Conservation (phyloP, 352 stramenopile species). For the Globisporangium polare region DNA sequence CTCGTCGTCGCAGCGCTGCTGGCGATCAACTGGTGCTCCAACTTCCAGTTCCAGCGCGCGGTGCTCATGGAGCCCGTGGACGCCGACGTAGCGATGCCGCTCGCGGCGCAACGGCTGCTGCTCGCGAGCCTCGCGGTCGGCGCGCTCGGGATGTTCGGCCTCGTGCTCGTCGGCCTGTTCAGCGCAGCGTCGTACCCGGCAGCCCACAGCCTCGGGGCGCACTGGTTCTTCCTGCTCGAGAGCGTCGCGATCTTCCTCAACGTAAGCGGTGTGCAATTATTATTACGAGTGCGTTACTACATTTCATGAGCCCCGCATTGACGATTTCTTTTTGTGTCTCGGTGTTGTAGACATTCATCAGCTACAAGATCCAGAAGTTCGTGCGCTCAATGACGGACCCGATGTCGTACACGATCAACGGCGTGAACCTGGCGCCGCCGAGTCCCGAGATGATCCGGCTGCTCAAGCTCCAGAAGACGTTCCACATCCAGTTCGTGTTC, state of each 20-base stretch:
- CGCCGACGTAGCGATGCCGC: constrained; percentile 2
- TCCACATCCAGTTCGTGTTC: constrained; percentile 26
- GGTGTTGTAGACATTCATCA: constrained; percentile 31
- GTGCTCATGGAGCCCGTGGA: constrained; percentile 15
- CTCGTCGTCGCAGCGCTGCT: constrained; percentile 29
- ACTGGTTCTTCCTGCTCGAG: constrained; percentile 38
- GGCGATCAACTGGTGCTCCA: constrained; percentile 36
- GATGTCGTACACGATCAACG: constrained; percentile 7
- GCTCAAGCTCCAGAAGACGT: constrained; percentile 21
- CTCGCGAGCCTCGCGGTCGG: constrained; percentile 23
- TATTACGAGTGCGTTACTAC: not conserved
- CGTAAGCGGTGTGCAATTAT: constrained; percentile 11
- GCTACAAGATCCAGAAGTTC: constrained; percentile 26
- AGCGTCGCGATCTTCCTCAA: constrained; percentile 34
- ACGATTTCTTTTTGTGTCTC: not conserved
- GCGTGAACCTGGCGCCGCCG: constrained; percentile 11
- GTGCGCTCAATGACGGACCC: constrained; percentile 6
- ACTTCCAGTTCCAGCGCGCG: constrained; percentile 40
- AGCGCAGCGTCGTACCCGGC: constrained; percentile 23
- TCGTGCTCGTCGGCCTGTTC: constrained; percentile 34
- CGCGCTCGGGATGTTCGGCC: constrained; percentile 29
- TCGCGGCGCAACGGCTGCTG: constrained; percentile 7
- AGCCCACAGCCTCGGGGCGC: constrained; percentile 25
- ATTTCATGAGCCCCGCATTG: not conserved
- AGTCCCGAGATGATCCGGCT: constrained; percentile 14